Evolutionary conservation across 495 filamentous ascomycete species (phyloP).

Genomic region (Neurospora cerealis): DNA sequence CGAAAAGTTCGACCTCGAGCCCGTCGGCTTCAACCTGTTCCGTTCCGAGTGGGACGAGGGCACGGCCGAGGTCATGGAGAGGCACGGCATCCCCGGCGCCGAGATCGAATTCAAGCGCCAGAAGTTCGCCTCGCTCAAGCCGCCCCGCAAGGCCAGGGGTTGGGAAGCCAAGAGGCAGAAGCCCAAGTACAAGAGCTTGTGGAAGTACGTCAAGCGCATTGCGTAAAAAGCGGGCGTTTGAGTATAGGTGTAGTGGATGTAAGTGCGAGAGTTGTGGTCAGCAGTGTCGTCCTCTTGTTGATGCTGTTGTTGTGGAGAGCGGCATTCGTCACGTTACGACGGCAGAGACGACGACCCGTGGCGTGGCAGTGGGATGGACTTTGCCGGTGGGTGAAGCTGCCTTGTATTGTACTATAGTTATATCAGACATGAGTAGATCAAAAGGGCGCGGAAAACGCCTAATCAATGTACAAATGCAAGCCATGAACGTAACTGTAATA

Average conservation of each 20-base stretch:
- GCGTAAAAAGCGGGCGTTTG: constrained; percentile 3
- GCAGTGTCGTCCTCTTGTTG: neutral
- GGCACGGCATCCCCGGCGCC: constrained; percentile 60
- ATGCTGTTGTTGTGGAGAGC: neutral
- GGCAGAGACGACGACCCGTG: neutral
- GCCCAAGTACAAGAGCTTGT: constrained; percentile 43
- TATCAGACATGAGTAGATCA: constrained; percentile 10
- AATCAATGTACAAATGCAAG: constrained; percentile 5
- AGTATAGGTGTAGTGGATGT: neutral
- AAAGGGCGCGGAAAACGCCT: neutral
- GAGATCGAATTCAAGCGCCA: constrained; percentile 78
- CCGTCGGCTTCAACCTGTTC: constrained; percentile 81
- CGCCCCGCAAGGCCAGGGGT: constrained; percentile 38
- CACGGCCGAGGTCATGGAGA: constrained; percentile 75
- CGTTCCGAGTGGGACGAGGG: constrained; percentile 80
- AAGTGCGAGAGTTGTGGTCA: neutral
- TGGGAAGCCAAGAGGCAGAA: constrained; percentile 48
- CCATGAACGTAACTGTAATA: neutral
- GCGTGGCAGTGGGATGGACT: neutral
- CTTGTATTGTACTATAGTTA: constrained; percentile 12
- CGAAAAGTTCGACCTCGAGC: constrained; percentile 52
- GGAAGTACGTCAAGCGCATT: constrained; percentile 44
- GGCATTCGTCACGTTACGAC: neutral
- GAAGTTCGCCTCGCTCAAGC: constrained; percentile 44
- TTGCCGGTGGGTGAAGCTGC: neutral